Percentiles rank a stretch among this genome's conserved stretches.
Evolutionary conservation across 176 grass and related monocot species (phyloP).

Genomic region (Microstegium vimineum): DNA sequence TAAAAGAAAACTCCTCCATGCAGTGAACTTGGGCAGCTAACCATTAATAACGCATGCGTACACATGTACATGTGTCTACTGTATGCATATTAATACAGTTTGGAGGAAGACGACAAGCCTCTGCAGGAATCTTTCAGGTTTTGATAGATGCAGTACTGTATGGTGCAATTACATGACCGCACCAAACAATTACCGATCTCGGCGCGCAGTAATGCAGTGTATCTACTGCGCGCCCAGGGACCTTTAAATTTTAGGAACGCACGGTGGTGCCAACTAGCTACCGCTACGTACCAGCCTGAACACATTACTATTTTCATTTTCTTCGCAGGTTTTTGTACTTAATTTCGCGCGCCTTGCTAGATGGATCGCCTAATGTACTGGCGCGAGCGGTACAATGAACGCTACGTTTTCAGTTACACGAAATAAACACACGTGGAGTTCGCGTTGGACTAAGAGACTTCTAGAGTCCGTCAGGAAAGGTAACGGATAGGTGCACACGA

Average conservation of each 20-base stretch:
- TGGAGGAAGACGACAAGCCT: background rate
- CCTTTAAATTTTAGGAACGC: no score
- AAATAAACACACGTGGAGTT: no score
- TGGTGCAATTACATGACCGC: background rate
- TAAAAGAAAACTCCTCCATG: background rate
- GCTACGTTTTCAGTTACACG: background rate
- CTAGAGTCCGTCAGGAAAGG: no score
- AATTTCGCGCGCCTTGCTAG: background rate
- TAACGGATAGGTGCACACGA: no score
- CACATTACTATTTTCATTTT: background rate
- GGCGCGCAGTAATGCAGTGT: no score
- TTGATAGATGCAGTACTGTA: no score
- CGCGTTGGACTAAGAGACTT: no score
- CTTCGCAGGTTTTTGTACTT: background rate
- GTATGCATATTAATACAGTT: background rate
- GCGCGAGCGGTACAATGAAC: background rate
- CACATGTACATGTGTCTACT: background rate
- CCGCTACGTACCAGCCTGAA: no score
- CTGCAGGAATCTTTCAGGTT: no score
- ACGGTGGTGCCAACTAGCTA: background rate
- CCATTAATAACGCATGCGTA: no score
- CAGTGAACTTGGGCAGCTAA: background rate
- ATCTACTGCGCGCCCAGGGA: background rate
- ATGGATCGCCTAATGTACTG: background rate
- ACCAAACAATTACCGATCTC: background rate